Evolutionary conservation across 768 basidiomycete species (phyloP), one percentile per base, ranked within the genome.

Genomic region (Mycena venus): DNA sequence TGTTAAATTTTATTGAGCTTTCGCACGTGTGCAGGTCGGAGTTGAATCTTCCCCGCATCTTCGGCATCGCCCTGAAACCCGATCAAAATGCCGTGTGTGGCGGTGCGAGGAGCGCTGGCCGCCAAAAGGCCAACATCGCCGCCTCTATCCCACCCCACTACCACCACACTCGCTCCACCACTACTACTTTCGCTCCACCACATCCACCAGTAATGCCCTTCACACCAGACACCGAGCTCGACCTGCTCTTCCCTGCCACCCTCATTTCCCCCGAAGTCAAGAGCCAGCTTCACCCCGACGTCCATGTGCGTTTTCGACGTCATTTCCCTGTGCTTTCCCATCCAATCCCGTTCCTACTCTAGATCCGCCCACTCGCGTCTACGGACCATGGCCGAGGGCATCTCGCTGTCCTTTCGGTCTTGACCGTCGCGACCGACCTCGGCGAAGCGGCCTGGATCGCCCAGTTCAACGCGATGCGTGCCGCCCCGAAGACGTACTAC

Each of bases 301-400:
- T 95, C 27, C 93, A 95, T 80, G 94, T 95, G 80, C 74, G 89
- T 85, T 51, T 6, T 12, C 55, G n/a, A n/a, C 32, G 17, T 58
- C 38, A 25, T 58, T n/a, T 61, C 56, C n/a, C 51, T 14, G 6
- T 15, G 2, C 53, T 1, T 1, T 25, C 44, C 40, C 51, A 31
- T 66, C 34, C 60, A 61, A 25, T 32, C 32, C 34, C 31, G 4
- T 51, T 14, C 29, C 31, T 29, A 5, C 63, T n/a, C 1, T 68
- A 98, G 97, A 91, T 99, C 27, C 96, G 98, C 60, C 98, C 98
- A 0, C 88, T 99, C 23, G 91, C 96, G 0, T 91, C 92, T 27
- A 92, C 94, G 8, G 98, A 99, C 87, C 90, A 96, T 84, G 79
- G 80, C 7, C 91, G 96, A 38, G 93, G 93, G 4, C 96, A 99